phyloP scores from a whole-genome alignment of 2,329 filamentous ascomycete genomes.

The Thermoascus crustaceus region DNA sequence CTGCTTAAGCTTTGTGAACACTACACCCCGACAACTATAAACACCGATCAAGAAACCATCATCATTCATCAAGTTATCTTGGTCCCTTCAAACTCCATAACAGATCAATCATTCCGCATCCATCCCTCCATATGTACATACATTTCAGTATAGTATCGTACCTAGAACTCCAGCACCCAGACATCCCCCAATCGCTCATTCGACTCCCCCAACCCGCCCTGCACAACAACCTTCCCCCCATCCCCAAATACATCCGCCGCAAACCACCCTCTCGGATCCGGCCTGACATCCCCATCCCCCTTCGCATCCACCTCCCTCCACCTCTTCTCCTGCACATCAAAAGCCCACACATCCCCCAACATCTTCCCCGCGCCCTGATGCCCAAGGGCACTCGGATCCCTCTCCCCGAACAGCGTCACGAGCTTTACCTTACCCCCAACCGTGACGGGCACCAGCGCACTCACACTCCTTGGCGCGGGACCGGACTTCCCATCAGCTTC shows the following conservation, averaged over 20 bases:
- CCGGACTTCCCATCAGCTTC: slow-evolving; percentile 38
- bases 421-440: slow-evolving; percentile 30
- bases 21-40: too few species aligned
- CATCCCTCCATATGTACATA: too few species aligned
- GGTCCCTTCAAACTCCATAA: too few species aligned
- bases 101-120: too few species aligned
- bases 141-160: too few species aligned
- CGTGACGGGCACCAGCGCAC: slow-evolving; percentile 35
- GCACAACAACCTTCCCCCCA: slow-evolving; percentile 33
- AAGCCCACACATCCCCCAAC: slow-evolving; percentile 46
- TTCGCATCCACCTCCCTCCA: slow-evolving; percentile 33
- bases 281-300: slow-evolving; percentile 17
- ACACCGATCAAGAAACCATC: too few species aligned
- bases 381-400: slow-evolving; percentile 45
- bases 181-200: slow-evolving; percentile 46
- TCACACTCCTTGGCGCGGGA: slow-evolving; percentile 44
- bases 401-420: slow-evolving; percentile 48
- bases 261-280: slow-evolving; percentile 46
- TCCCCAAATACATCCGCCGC: slow-evolving; percentile 38
- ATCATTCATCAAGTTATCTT: too few species aligned
- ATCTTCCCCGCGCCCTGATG: slow-evolving; percentile 51
- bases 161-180: slow-evolving; percentile 38
- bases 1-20: too few species aligned
- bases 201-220: slow-evolving; percentile 45
- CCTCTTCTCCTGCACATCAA: slow-evolving; percentile 23